These are phyloP conservation scores for Microcos paniculata DNA, from an alignment of 345 rosid genomes.

Conservation along the genomic window DNA sequence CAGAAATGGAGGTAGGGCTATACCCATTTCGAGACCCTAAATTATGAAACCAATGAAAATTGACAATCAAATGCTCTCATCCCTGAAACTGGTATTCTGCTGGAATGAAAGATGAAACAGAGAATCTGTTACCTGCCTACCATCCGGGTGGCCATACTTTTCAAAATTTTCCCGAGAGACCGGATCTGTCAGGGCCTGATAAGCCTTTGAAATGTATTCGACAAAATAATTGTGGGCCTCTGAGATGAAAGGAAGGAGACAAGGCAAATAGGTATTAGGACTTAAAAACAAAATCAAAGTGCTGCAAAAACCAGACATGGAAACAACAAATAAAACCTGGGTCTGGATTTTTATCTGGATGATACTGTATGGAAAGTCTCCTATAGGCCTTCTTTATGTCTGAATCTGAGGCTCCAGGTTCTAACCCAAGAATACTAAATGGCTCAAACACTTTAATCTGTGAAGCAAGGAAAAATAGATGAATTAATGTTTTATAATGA, in stretches of 20 bases:
- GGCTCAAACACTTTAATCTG: conserved; percentile 96
- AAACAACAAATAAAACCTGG: conserved; percentile 62
- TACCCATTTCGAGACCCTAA: conserved; percentile 99
- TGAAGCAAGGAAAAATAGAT: conserved; percentile 9
- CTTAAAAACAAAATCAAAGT: not conserved
- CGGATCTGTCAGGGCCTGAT: conserved; percentile 95
- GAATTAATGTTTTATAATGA: not conserved
- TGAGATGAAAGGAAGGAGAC: conserved; percentile 23
- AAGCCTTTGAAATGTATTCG: conserved; percentile 94
- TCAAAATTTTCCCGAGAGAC: conserved; percentile 95
- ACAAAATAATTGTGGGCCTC: conserved; percentile 87
- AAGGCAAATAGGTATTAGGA: not conserved
- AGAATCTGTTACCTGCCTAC: conserved; percentile 68
- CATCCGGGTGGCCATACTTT: conserved; percentile 99
- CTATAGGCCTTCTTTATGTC: conserved; percentile 92
- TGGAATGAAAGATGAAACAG: conserved; percentile 8
- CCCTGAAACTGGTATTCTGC: not conserved
- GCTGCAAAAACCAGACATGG: not conserved
- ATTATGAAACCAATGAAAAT: conserved; percentile 13
- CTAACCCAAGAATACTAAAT: conserved; percentile 73
- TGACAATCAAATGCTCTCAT: not conserved
- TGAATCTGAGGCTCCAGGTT: conserved; percentile 78
- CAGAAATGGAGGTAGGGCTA: conserved; percentile 95
- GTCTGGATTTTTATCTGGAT: conserved; percentile 99
- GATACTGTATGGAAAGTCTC: conserved; percentile 87